Conservation (phyloP, 306 rosid genomes). For the Hippophae rhamnoides region DNA sequence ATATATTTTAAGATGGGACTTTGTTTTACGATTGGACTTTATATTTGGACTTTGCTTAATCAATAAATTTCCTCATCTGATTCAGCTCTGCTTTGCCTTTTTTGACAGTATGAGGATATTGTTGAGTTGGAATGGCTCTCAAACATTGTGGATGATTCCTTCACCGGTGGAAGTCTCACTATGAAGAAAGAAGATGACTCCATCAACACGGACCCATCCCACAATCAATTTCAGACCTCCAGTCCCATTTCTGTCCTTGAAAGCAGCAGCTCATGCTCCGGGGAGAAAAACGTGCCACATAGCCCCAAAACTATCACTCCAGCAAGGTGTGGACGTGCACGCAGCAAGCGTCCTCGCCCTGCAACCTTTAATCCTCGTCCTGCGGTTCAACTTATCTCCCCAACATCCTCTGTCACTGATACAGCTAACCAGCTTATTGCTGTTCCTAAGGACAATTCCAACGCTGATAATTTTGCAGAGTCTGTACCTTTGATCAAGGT, state of each 20-base stretch:
- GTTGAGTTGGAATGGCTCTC: constrained; percentile 93
- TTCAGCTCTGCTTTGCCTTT: constrained; percentile 7
- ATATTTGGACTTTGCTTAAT: background rate
- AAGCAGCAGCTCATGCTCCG: constrained; percentile 80
- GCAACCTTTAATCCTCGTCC: constrained; percentile 67
- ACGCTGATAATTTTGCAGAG: constrained; percentile 64
- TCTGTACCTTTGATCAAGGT: constrained; percentile 37
- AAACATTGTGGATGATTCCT: constrained; percentile 79
- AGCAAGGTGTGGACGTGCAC: constrained; percentile 64
- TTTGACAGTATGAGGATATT: constrained; percentile 72
- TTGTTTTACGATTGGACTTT: background rate
- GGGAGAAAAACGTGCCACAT: constrained; percentile 35
- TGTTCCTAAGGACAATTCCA: constrained; percentile 29
- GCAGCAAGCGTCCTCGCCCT: constrained; percentile 95
- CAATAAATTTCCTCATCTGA: constrained; percentile 4
- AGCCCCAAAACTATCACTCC: constrained; percentile 41
- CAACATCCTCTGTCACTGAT: constrained; percentile 69
- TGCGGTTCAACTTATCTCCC: constrained; percentile 64
- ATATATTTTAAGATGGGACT: no score
- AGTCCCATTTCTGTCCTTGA: constrained; percentile 92
- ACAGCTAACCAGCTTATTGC: constrained; percentile 30
- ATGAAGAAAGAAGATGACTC: constrained; percentile 47
- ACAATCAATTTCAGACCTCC: constrained; percentile 56
- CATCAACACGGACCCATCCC: constrained; percentile 33
- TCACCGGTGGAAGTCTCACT: constrained; percentile 62